Percentiles rank a stretch among this genome's conserved stretches.
Conservation (phyloP, 306 rosid genomes). For the Acacia acuminata region DNA sequence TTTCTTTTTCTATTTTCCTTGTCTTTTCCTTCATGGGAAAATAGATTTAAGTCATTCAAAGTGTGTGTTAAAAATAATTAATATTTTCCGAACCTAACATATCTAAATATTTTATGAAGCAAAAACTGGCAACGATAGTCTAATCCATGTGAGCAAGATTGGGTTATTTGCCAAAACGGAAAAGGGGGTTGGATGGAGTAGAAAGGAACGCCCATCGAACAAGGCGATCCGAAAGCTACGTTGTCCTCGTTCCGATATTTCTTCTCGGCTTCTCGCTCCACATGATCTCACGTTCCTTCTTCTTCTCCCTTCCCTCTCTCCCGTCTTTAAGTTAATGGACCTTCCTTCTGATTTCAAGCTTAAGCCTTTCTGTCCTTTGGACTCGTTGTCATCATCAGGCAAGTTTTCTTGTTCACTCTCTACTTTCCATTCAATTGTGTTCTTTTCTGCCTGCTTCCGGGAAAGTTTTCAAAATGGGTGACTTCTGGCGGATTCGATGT, state of each 20-base stretch:
- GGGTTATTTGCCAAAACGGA: neutral
- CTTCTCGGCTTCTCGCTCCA: conserved; percentile 10
- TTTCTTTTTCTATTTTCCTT: no score
- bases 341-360: conserved; percentile 23
- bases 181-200: neutral
- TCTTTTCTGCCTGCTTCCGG: neutral
- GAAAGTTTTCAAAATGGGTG: neutral
- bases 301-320: neutral
- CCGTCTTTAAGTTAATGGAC: conserved; percentile 10
- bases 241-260: conserved; percentile 13
- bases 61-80: neutral
- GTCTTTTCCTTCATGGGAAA: neutral
- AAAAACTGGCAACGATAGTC: neutral
- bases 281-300: neutral
- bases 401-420: conserved; percentile 16
- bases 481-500: neutral
- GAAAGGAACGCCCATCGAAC: conserved; percentile 5
- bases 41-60: neutral
- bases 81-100: neutral
- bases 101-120: neutral
- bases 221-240: conserved; percentile 45
- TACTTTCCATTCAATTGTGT: conserved; percentile 13
- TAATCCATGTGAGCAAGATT: neutral
- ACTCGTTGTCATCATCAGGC: conserved; percentile 29
- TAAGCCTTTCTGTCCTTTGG: conserved; percentile 35